Base-by-base conservation (phyloP, 441 rosid genomes). In the Euphorbia schlechtendalii region DNA sequence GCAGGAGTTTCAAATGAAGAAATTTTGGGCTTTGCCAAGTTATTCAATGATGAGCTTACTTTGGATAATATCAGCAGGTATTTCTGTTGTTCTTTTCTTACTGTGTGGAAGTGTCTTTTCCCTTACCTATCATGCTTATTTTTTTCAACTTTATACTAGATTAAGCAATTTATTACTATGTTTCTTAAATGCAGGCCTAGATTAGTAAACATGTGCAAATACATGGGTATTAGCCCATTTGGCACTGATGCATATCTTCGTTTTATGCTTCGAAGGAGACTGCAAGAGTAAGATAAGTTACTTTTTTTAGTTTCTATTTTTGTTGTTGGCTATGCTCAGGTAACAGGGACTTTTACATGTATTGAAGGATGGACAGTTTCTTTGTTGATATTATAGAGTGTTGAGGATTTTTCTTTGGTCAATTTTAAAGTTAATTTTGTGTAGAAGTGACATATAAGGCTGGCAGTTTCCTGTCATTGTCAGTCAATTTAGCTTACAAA, bases 31-130 rank as follows among this genome's bases (percentile, higher is more conserved):
- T 89, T 89, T 79, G 96, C 96, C 54, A 89, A 85, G 76, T 78
- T 89, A 74, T 89, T 89, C 70, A 87, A 89, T 66, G 96, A 89
- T 55, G 96, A 89, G 73, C 89, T 89, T 67, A 89, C 96, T 48
- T 78, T 89, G 70, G 96, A 89, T 74, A 89, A 89, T 69, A 82
- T 89, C 56, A 89, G 85, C 89, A 84, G 96, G 96, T 89, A 71
- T 62, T 49, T 67, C 30, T 69, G 55, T 61, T 58, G 60, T 56
- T 48, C 54, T n/a, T 21, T 65, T 71, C 53, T 17, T 40, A 53
- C 32, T 38, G 24, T 63, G 28, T 66, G 51, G 30, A 24, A 41
- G 20, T 63, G 45, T 66, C 22, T 57, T 66, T 59, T 17, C 45
- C 41, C 8, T 34, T 34, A 34, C 54, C 69, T 61, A 32, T 14